Evolutionary conservation across 768 basidiomycete genomes (phyloP).

Genomic region (Tylopilus balloui): DNA sequence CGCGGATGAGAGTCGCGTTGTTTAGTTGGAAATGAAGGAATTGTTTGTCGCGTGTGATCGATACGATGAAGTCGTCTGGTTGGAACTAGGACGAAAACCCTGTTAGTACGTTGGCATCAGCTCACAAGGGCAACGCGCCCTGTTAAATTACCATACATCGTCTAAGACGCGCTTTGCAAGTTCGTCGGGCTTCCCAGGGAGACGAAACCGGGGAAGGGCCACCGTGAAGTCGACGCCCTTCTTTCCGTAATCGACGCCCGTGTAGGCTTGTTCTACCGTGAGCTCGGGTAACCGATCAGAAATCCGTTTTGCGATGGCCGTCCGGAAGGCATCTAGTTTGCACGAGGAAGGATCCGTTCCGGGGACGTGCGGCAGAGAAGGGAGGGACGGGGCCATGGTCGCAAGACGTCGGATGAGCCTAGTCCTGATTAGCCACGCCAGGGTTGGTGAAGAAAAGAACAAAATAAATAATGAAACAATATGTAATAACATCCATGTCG

Average conservation of each 20-base stretch:
- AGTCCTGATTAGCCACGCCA: neutral
- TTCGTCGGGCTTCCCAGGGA: slow-evolving; percentile 79
- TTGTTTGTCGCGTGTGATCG: slow-evolving; percentile 63
- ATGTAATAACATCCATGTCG: slow-evolving; percentile 23
- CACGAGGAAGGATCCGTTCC: slow-evolving; percentile 60
- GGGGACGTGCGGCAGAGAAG: slow-evolving; percentile 39
- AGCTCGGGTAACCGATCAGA: slow-evolving; percentile 61
- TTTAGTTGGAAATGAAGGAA: slow-evolving; percentile 82
- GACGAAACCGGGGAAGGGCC: slow-evolving; percentile 85
- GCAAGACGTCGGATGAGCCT: slow-evolving; percentile 4
- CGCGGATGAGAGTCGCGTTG: slow-evolving; percentile 53
- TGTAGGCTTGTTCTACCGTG: slow-evolving; percentile 72
- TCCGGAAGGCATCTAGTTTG: slow-evolving; percentile 73
- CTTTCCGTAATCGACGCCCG: slow-evolving; percentile 85
- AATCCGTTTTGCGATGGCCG: slow-evolving; percentile 71
- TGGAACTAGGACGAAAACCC: slow-evolving; percentile 57
- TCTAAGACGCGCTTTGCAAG: slow-evolving; percentile 70
- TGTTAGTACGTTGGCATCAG: neutral
- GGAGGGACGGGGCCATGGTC: slow-evolving; percentile 31
- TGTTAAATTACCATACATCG: slow-evolving; percentile 45
- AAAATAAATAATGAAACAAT: neutral
- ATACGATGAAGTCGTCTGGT: slow-evolving; percentile 73
- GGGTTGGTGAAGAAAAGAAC: neutral
- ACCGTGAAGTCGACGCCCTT: slow-evolving; percentile 93
- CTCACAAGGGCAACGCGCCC: neutral